Evolutionary conservation across 139 green algal species (phyloP).

Genomic region (Parachlorella kessleri): DNA sequence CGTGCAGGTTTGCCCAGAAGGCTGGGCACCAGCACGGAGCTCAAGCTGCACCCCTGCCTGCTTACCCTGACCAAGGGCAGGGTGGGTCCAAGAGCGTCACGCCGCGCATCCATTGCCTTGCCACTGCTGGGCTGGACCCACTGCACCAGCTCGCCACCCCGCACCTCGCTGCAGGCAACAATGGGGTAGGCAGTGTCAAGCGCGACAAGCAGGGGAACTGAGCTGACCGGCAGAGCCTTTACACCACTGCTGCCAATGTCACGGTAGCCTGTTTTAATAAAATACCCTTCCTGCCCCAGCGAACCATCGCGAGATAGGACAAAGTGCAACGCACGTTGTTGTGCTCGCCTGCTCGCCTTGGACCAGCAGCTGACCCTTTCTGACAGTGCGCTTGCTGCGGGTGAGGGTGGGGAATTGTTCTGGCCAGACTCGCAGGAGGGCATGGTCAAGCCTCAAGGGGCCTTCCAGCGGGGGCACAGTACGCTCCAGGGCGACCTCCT

Average conservation of each 20-base stretch:
- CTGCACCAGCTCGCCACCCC: conserved; percentile 16
- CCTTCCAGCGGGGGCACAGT: not conserved
- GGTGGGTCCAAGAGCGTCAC: too few relatives aligned
- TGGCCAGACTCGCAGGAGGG: conserved; percentile 4
- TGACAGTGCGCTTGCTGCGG: conserved; percentile 25
- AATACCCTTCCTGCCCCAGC: too few relatives aligned
- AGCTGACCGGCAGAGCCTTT: not conserved
- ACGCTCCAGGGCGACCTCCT: not conserved
- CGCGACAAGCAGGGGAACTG: too few relatives aligned
- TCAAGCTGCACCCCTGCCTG: too few relatives aligned
- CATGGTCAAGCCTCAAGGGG: not conserved
- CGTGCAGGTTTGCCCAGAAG: too few relatives aligned
- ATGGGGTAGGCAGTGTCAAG: too few relatives aligned
- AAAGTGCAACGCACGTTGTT: not conserved
- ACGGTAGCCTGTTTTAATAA: not conserved
- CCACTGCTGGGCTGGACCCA: conserved; percentile 23
- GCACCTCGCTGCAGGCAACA: conserved; percentile 13
- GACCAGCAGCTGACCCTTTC: conserved; percentile 28
- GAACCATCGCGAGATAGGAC: not conserved
- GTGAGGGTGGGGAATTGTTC: conserved; percentile 27
- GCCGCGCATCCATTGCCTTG: too few relatives aligned
- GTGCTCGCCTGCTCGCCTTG: conserved; percentile 10
- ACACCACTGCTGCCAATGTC: not conserved
- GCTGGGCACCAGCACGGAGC: too few relatives aligned
- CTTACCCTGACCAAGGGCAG: too few relatives aligned